Conservation (phyloP, 345 rosid genomes). For the Heritiera littoralis region DNA sequence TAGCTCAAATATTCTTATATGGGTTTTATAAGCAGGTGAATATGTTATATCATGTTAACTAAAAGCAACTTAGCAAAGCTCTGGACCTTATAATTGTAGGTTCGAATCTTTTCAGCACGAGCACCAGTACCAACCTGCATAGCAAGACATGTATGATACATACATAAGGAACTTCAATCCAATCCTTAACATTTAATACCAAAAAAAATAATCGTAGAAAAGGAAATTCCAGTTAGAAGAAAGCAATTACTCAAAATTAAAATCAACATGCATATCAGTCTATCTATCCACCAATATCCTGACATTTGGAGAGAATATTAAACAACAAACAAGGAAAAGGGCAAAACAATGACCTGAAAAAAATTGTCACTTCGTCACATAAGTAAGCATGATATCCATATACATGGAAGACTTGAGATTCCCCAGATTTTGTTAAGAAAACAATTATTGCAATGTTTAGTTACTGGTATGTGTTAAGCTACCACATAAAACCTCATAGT, state of each 20-base stretch:
- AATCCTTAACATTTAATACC: neutral
- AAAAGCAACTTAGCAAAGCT: neutral
- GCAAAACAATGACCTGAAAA: neutral
- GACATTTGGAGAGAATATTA: slow-evolving; percentile 1
- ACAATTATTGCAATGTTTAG: slow-evolving; percentile 10
- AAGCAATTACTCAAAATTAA: neutral
- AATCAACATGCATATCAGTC: neutral
- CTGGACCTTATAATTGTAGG: slow-evolving; percentile 84
- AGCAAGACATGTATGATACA: slow-evolving; percentile 1
- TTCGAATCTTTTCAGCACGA: slow-evolving; percentile 94
- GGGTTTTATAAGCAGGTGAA: neutral
- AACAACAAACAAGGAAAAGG: slow-evolving; percentile 2
- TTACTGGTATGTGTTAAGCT: neutral
- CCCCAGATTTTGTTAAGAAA: neutral
- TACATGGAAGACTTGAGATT: slow-evolving; percentile 5
- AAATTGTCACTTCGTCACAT: neutral
- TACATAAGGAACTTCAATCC: slow-evolving; percentile 17
- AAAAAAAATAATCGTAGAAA: neutral
- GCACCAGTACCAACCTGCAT: slow-evolving; percentile 92
- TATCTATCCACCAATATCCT: neutral
- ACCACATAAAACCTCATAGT: neutral
- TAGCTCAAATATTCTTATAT: slow-evolving; percentile 3
- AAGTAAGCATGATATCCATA: slow-evolving; percentile 1
- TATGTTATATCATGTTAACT: neutral
- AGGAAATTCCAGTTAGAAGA: neutral